Percentiles rank a stretch among this genome's conserved stretches.
Conservation (phyloP, 352 stramenopile genomes). For the Phytophthora pistaciae region DNA sequence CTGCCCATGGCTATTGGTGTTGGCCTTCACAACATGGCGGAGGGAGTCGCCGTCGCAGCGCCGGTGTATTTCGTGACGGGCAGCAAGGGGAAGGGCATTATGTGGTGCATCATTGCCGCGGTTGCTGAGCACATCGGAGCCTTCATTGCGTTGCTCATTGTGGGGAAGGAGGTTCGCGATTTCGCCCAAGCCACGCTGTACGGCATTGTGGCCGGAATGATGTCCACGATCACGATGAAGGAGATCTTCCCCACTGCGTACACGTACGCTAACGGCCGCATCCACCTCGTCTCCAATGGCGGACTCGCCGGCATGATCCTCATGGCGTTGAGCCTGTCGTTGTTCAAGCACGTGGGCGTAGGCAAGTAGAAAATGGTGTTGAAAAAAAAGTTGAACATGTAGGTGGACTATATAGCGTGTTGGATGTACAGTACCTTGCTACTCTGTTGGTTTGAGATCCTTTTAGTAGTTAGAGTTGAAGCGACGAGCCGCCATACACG, state of each 20-base stretch:
- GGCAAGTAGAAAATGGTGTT: neutral
- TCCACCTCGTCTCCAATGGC: slow-evolving; percentile 81
- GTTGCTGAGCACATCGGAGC: slow-evolving; percentile 93
- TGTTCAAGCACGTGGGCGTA: slow-evolving; percentile 79
- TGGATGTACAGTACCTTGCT: neutral
- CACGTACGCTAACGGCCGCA: slow-evolving; percentile 88
- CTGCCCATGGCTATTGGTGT: slow-evolving; percentile 94
- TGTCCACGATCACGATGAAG: slow-evolving; percentile 92
- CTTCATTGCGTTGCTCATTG: slow-evolving; percentile 80
- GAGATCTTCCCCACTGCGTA: slow-evolving; percentile 94
- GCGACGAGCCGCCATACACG: too few relatives aligned
- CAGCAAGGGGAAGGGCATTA: slow-evolving; percentile 94
- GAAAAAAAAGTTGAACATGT: neutral
- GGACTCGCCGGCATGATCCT: slow-evolving; percentile 89
- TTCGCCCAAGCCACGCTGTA: slow-evolving; percentile 88
- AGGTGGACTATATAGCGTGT: neutral
- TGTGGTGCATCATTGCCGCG: slow-evolving; percentile 90
- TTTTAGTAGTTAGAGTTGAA: too few relatives aligned
- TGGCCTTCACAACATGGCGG: slow-evolving; percentile 97
- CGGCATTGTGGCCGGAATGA: slow-evolving; percentile 94
- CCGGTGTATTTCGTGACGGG: slow-evolving; percentile 98
- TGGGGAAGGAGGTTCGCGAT: slow-evolving; percentile 48
- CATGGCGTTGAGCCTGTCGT: slow-evolving; percentile 90
- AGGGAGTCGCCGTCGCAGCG: slow-evolving; percentile 95
- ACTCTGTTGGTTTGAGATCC: too few relatives aligned